phyloP scores from a whole-genome alignment of 305 asterid genomes.

The Fraxinus angustifolia region DNA sequence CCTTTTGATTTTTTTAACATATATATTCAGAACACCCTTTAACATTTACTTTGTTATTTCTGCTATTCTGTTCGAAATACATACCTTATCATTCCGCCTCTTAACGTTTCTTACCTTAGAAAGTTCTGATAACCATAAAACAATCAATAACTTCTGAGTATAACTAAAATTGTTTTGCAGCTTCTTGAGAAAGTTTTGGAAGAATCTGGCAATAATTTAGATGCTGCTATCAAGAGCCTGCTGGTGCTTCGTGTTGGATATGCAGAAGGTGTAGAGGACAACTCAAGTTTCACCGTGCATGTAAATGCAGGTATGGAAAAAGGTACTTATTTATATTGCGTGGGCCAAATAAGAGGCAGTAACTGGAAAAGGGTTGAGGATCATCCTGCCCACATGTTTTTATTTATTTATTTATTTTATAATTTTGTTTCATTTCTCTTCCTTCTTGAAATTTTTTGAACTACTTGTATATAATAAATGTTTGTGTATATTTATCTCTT shows the following conservation, averaged over 20 bases:
- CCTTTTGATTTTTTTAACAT: not conserved
- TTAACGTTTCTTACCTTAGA: not conserved
- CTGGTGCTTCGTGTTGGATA: conserved; percentile 43
- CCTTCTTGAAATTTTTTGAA: not conserved
- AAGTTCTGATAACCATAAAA: not conserved
- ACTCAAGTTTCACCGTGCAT: conserved; percentile 31
- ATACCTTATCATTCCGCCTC: not conserved
- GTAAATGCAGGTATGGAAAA: conserved; percentile 25
- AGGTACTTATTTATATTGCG: conserved; percentile 32
- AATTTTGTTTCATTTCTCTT: not conserved
- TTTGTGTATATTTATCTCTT: not conserved
- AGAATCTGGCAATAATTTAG: conserved; percentile 52
- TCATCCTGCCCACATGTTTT: not conserved
- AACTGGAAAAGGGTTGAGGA: not conserved
- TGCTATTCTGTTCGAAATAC: not conserved
- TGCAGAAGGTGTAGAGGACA: conserved; percentile 16
- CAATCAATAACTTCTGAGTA: not conserved
- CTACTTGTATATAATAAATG: not conserved
- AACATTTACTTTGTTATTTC: not conserved
- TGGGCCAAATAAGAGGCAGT: not conserved
- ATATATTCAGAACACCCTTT: not conserved
- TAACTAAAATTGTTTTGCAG: conserved; percentile 31
- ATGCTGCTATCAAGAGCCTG: conserved; percentile 55
- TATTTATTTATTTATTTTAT: not conserved
- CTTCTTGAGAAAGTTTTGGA: conserved; percentile 54